These are phyloP conservation scores for Talinum fruticosum DNA, from an alignment of 148 eudicot genomes.

Conservation along the genomic window DNA sequence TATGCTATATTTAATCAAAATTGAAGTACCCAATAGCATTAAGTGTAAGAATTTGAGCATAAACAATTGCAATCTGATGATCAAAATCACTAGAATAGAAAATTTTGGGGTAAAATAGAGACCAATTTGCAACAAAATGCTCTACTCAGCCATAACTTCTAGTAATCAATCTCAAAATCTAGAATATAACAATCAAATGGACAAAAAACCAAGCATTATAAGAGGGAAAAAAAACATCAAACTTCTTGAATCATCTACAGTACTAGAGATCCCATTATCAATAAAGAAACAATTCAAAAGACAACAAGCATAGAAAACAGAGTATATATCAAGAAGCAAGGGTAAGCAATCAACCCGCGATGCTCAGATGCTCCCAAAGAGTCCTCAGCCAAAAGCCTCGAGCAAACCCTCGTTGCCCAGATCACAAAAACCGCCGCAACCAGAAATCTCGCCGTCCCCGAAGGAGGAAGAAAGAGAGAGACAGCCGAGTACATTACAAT, in stretches of 20 bases:
- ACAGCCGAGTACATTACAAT: constrained; percentile 32
- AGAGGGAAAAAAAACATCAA: not conserved
- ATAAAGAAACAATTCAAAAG: constrained; percentile 10
- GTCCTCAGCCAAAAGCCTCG: constrained; percentile 28
- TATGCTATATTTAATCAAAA: too few species aligned
- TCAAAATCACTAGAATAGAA: not conserved
- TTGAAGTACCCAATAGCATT: not conserved
- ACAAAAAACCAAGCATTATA: not conserved
- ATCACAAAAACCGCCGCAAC: constrained; percentile 22
- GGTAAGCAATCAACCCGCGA: constrained; percentile 31
- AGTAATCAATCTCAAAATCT: not conserved
- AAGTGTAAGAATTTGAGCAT: not conserved
- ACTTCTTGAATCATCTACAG: constrained; percentile 5
- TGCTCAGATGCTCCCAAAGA: constrained; percentile 16
- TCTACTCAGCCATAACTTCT: not conserved
- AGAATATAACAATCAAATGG: not conserved
- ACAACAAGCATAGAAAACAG: constrained; percentile 34
- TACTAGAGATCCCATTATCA: not conserved
- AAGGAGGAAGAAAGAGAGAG: constrained; percentile 28
- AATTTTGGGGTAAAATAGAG: not conserved
- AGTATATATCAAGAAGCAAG: constrained; percentile 31
- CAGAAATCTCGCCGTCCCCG: constrained; percentile 16
- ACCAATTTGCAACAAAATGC: not conserved
- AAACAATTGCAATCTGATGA: not conserved
- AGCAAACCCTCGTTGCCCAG: constrained; percentile 35